phyloP scores from a whole-genome alignment of 1,284 basidiomycete species.

The Inonotus obliquus region DNA sequence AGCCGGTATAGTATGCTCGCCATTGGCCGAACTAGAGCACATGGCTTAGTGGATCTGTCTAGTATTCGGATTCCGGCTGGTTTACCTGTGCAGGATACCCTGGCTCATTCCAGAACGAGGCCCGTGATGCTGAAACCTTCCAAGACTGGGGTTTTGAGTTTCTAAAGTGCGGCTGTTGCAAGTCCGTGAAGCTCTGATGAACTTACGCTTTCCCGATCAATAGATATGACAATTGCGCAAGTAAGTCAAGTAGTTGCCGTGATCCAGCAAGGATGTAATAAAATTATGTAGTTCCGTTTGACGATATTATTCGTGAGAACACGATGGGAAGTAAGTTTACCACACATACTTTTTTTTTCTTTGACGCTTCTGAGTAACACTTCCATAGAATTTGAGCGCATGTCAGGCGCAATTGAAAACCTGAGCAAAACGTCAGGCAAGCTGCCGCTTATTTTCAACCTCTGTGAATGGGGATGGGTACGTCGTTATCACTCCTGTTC shows the following conservation, averaged over 20 bases:
- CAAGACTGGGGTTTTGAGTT: slow-evolving; percentile 51
- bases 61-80: slow-evolving; percentile 53
- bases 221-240: slow-evolving; percentile 50
- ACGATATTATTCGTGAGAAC: slow-evolving; percentile 41
- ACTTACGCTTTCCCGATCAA: background rate
- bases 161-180: slow-evolving; percentile 35
- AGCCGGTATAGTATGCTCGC: slow-evolving; percentile 44
- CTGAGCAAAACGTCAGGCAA: slow-evolving; percentile 35
- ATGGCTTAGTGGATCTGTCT: background rate
- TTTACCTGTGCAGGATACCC: slow-evolving; percentile 48
- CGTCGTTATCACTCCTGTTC: too few relatives aligned
- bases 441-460: slow-evolving; percentile 42
- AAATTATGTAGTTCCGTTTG: slow-evolving; percentile 38
- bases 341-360: background rate
- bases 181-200: background rate
- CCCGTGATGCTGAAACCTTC: slow-evolving; percentile 40
- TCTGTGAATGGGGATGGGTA: slow-evolving; percentile 53
- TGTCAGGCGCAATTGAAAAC: slow-evolving; percentile 42
- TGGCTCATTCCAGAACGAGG: slow-evolving; percentile 47
- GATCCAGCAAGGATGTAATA: background rate
- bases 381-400: slow-evolving; percentile 41
- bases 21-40: slow-evolving; percentile 18
- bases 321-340: slow-evolving; percentile 42
- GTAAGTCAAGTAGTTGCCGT: slow-evolving; percentile 25
- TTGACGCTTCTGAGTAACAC: background rate